phyloP scores from a whole-genome alignment of 1,139 yeast species.

The Debaryomycetaceae sp. region DNA sequence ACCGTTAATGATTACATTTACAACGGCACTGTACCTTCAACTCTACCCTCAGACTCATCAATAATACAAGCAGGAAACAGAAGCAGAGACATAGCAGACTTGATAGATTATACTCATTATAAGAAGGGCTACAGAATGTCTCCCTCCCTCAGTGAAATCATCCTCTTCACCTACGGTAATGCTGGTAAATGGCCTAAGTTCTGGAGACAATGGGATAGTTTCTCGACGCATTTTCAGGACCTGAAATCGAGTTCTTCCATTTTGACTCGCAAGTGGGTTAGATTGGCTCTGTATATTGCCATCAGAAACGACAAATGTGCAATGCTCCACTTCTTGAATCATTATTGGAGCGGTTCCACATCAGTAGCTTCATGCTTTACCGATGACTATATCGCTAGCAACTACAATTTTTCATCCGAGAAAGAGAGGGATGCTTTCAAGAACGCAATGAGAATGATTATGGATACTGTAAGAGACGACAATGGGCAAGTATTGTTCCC shows the following conservation, averaged over 20 bases:
- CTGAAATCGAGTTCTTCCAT: constrained; percentile 1
- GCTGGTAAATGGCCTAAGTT: constrained; percentile 36
- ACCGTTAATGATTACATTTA: constrained; percentile 24
- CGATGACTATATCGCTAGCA: constrained; percentile 15
- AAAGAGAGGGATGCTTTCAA: constrained; percentile 21
- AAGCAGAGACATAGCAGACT: constrained; percentile 28
- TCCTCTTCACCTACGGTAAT: constrained; percentile 38
- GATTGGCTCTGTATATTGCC: constrained; percentile 33
- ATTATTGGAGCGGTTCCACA: constrained; percentile 26
- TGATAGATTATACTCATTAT: constrained; percentile 21
- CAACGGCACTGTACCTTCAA: constrained; percentile 10
- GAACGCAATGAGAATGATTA: constrained; percentile 17
- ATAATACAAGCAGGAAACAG: constrained; percentile 23
- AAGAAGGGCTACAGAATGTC: constrained; percentile 9
- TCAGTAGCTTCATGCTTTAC: constrained; percentile 23
- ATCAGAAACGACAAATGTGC: constrained; percentile 25
- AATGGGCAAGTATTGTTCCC: constrained; percentile 6
- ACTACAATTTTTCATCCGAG: constrained; percentile 15
- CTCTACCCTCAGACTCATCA: constrained; percentile 5
- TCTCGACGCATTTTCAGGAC: constrained; percentile 10
- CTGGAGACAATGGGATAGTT: constrained; percentile 40
- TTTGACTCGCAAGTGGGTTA: constrained; percentile 22
- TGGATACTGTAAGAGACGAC: constrained; percentile 13
- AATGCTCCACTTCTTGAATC: constrained; percentile 27
- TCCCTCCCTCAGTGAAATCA: constrained; percentile 26